Base-by-base conservation (phyloP, 176 grass and related monocot species). In the Carex cristatella region DNA sequence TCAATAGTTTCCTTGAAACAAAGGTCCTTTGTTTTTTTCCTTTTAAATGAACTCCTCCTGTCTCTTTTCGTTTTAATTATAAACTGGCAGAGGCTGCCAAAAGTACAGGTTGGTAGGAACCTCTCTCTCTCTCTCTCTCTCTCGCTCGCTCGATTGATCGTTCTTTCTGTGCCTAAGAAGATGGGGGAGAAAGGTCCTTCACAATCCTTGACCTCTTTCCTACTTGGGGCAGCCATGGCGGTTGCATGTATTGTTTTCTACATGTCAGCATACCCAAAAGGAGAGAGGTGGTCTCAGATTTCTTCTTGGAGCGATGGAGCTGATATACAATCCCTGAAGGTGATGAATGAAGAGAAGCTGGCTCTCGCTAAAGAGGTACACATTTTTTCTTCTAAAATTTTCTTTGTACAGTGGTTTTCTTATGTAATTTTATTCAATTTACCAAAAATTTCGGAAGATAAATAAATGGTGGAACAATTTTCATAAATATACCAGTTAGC, bases 181-280 rank as follows among this genome's bases (percentile, higher is more conserved):
- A 74, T 74, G 70, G 42, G 9, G 40, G 70, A 74, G 18, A 48
- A 7, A 13, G 46, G 42, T 18, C 71, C 71, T 30, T 28, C 58
- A 12, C 35, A 55, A 27, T 54, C 57, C 27, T 54, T 86, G 33
- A 51, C 69, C 58, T 80, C 85, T 11, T 87, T 90, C 65, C 73
- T 90, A 12, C 31, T 90, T 57, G 85, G 85, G 55, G 85, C 64
- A 62, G 85, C 75, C 40, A 53, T 81, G 31, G 85, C 85, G 2
- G 64, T 46, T 73, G 85, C 64, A 81, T 87, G 85, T 18, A 63
- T 87, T 9, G 4, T 87, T n/a, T 87, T 80, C 27, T 86, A 86
- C 84, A 59, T 80, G 59, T 80, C 84, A n/a, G 7, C 37, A 44
- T 56, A 55, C 38, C 44, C 74, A 3, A 66, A 66, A 86, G 48